Percentiles rank a stretch among this genome's conserved stretches.
Conservation (phyloP, 176 grass and related monocot genomes). For the Dactylis glomerata region DNA sequence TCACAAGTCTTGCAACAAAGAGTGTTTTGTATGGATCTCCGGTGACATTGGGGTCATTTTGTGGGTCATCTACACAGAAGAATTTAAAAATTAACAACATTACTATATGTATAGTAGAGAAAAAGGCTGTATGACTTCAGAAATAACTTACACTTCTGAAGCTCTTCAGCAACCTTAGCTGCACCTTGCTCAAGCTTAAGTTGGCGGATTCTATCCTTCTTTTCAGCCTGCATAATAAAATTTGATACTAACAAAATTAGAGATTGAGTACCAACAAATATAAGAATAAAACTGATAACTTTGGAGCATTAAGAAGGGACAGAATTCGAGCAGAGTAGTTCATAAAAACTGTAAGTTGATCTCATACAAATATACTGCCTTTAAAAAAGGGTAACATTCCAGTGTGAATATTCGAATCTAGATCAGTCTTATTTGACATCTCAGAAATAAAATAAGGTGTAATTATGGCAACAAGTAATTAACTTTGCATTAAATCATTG, state of each 20-base stretch:
- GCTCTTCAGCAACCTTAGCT: conserved; percentile 63
- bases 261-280: neutral
- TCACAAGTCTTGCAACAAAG: conserved; percentile 67
- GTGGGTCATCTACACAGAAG: conserved; percentile 57
- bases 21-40: conserved; percentile 85
- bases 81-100: neutral
- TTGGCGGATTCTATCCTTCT: conserved; percentile 61
- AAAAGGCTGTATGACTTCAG: neutral
- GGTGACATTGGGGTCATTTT: conserved; percentile 62
- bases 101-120: neutral
- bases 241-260: neutral
- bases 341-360: neutral
- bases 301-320: neutral
- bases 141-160: conserved; percentile 62
- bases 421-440: neutral
- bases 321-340: neutral
- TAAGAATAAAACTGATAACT: neutral
- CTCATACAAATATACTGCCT: neutral
- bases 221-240: conserved; percentile 50
- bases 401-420: neutral
- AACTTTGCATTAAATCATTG: neutral
- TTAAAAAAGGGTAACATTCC: neutral
- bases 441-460: neutral
- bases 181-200: conserved; percentile 71
- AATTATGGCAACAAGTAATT: neutral